Evolutionary conservation across 352 stramenopile genomes (phyloP), one percentile per base, ranked within the genome.

Genomic region (Phytophthora ramorum): DNA sequence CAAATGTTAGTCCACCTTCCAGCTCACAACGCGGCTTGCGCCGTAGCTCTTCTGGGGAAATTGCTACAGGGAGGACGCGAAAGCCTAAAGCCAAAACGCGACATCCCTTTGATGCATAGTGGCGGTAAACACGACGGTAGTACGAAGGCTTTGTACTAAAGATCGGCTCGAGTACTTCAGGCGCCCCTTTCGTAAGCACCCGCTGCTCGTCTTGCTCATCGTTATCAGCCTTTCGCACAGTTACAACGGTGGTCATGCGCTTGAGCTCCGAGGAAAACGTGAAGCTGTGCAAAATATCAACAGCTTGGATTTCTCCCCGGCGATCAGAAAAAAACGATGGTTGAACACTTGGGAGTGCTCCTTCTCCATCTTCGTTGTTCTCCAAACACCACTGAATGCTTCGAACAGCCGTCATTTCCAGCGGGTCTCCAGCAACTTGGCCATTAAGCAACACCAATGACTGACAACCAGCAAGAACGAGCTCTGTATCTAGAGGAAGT

Each of bases 391-490:
- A 79, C 12, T 91, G 63, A 47, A 90, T 83, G 14, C 44, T 75
- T 14, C 93, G 93, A 58, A 99, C 83, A 48, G 97, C 96, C 5
- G 98, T 97, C 68, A 97, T 91, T 85, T 99, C 98, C 12, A 99
- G 89, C 22, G 98, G 97, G 80, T 99, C 98, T 55, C 98, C 98
- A 43, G 98, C 77, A 50, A 99, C 83, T 49, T 90, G 86, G 49
- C 95, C 97, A 49, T 99, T 97, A 41, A 99, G 94, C 45, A 98
- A 79, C 22, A 99, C 96, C 19, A 99, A 85, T 35, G 97, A 98
- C 70, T 99, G 98, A 65, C 98, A 99, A 20, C 97, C 61, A 37
- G 88, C 89, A 4, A 96, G 78, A n/a, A 96, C 85, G 9, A 96
- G 71, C 30, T 84, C 92, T 14, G 87, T 83, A 57, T 96, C 79